A percentile compares a stretch with the other conserved stretches of the same genome.
phyloP scores from a whole-genome alignment of 768 basidiomycete species.

The Suillus subalutaceus region DNA sequence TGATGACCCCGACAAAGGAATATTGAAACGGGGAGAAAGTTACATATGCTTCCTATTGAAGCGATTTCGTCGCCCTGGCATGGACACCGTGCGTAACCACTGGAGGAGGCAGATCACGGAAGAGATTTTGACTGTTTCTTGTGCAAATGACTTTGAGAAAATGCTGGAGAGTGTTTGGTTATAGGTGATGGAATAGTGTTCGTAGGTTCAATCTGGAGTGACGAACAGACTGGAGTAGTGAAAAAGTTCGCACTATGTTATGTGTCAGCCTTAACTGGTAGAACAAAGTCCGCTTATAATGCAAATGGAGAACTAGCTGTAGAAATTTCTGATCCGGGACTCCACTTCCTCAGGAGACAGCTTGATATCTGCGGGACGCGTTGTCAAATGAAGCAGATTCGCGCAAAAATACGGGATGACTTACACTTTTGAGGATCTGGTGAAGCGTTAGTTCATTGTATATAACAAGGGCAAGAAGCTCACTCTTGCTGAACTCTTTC shows the following conservation, averaged over 20 bases:
- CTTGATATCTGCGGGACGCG: constrained; percentile 68
- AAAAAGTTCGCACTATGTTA: background rate
- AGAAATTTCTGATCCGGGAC: constrained; percentile 65
- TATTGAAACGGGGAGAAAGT: background rate
- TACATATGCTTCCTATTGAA: constrained; percentile 10
- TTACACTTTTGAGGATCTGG: constrained; percentile 58
- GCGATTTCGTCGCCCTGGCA: background rate
- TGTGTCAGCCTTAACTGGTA: background rate
- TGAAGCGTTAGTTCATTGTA: constrained; percentile 4
- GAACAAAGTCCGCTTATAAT: background rate
- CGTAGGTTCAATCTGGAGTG: background rate
- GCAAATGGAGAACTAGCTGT: constrained; percentile 30
- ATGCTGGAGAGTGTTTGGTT: background rate
- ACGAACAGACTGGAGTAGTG: background rate
- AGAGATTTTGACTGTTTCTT: background rate
- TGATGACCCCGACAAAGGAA: background rate
- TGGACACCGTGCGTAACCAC: background rate
- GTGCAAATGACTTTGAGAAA: background rate
- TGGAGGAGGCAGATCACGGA: constrained; percentile 3
- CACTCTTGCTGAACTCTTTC: constrained; percentile 87
- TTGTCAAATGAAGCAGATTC: constrained; percentile 15
- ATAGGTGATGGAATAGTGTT: background rate
- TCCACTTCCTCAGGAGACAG: constrained; percentile 76
- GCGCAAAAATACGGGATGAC: constrained; percentile 18
- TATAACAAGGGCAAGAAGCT: constrained; percentile 25